phyloP scores from a whole-genome alignment of 2,329 filamentous ascomycete species.

The Aspergillus niger region DNA sequence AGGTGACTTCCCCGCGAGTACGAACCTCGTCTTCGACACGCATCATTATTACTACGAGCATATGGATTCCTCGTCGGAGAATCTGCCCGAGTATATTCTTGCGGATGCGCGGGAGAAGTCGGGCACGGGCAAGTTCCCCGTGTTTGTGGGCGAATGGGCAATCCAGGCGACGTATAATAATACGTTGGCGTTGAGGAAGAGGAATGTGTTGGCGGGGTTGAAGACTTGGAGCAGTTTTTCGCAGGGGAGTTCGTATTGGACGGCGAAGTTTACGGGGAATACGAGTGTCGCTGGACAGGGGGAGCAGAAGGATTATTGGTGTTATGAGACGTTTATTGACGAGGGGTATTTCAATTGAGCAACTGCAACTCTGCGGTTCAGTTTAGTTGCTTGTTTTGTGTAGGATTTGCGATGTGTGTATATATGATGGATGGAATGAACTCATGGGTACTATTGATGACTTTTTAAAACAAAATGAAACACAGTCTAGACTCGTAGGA shows the following conservation, averaged over 20 bases:
- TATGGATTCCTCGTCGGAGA: conserved; percentile 18
- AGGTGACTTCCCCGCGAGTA: conserved; percentile 12
- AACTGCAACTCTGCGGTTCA: neutral
- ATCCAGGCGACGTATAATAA: conserved; percentile 24
- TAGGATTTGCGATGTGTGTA: neutral
- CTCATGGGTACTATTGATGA: neutral
- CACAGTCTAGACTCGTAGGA: neutral
- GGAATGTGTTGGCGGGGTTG: conserved; percentile 22
- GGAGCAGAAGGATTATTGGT: conserved; percentile 22
- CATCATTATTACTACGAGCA: conserved; percentile 31
- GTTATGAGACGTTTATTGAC: conserved; percentile 19
- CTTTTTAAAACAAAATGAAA: neutral
- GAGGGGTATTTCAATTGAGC: conserved; percentile 12
- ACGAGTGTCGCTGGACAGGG: conserved; percentile 18
- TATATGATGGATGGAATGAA: neutral
- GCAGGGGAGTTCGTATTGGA: conserved; percentile 27
- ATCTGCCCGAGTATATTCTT: conserved; percentile 19
- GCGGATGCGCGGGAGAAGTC: conserved; percentile 18
- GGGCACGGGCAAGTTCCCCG: conserved; percentile 25
- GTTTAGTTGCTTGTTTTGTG: too few species aligned
- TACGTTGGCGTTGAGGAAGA: conserved; percentile 16
- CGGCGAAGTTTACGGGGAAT: conserved; percentile 22
- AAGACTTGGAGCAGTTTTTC: conserved; percentile 18
- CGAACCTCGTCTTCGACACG: conserved; percentile 30
- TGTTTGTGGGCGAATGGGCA: conserved; percentile 29